phyloP scores from a whole-genome alignment of 2,329 filamentous ascomycete species.

The Arthrobotrys sinensis region DNA sequence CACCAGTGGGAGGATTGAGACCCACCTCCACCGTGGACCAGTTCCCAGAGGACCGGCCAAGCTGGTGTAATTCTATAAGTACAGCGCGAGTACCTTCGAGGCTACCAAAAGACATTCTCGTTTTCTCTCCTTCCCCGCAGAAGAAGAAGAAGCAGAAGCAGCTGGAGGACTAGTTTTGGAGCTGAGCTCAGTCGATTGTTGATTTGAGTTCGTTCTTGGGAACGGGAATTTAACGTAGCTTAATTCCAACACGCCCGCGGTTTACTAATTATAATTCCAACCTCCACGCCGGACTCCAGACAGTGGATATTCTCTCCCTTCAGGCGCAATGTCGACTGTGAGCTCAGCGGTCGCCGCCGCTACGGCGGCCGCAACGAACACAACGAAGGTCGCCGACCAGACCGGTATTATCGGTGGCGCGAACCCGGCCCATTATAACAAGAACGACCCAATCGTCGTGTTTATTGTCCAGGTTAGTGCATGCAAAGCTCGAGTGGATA shows the following conservation, averaged over 20 bases:
- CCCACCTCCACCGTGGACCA: slow-evolving; percentile 18
- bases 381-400: slow-evolving; percentile 71
- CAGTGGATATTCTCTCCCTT: slow-evolving; percentile 1
- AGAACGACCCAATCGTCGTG: slow-evolving; percentile 80
- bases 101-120: slow-evolving; percentile 20
- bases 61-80: slow-evolving; percentile 26
- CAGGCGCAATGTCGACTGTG: slow-evolving; percentile 35
- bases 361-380: slow-evolving; percentile 62
- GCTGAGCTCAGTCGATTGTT: slow-evolving; percentile 2
- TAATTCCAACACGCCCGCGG: background rate
- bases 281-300: slow-evolving; percentile 5
- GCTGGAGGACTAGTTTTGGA: slow-evolving; percentile 24
- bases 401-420: slow-evolving; percentile 80
- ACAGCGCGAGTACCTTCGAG: slow-evolving; percentile 16
- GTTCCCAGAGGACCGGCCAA: slow-evolving; percentile 7
- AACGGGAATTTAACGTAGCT: background rate
- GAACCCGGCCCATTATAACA: slow-evolving; percentile 78
- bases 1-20: slow-evolving; percentile 13
- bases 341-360: slow-evolving; percentile 40
- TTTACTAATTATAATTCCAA: background rate
- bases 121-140: slow-evolving; percentile 29
- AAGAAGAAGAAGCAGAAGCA: slow-evolving; percentile 9
- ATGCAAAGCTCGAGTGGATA: slow-evolving; percentile 62
- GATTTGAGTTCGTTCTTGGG: slow-evolving; percentile 7
- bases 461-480: slow-evolving; percentile 81